Conservation (phyloP, 352 stramenopile species). For the Pythium utonaiense region DNA sequence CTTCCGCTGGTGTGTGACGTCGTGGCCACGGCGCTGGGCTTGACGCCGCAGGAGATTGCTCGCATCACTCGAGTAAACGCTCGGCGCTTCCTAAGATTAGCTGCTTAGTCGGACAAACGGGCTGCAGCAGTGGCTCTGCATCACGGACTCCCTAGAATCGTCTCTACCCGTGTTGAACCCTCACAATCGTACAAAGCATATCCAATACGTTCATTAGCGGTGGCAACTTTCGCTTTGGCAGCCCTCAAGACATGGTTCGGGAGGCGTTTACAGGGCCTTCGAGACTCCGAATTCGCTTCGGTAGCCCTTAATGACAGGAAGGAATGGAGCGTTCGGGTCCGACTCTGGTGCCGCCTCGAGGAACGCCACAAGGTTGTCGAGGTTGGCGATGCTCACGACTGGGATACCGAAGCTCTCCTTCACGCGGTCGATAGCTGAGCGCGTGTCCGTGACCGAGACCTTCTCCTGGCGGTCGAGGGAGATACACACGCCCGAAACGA, state of each 20-base stretch:
- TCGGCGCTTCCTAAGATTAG: slow-evolving; percentile 59
- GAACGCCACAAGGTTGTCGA: slow-evolving; percentile 92
- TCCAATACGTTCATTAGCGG: too few species aligned
- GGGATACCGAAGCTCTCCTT: slow-evolving; percentile 87
- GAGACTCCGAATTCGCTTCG: slow-evolving; percentile 69
- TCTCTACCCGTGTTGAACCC: too few species aligned
- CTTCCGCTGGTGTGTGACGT: slow-evolving; percentile 54
- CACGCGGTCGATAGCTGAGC: slow-evolving; percentile 94
- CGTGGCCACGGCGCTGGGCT: slow-evolving; percentile 45
- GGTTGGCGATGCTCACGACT: slow-evolving; percentile 93
- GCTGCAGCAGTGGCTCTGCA: too few species aligned
- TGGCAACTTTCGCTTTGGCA: too few species aligned
- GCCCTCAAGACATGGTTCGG: neutral
- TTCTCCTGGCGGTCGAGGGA: slow-evolving; percentile 98
- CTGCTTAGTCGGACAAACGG: neutral
- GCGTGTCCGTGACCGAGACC: slow-evolving; percentile 87
- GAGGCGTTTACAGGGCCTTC: slow-evolving; percentile 7
- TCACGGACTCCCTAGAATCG: too few species aligned
- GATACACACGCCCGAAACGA: slow-evolving; percentile 95
- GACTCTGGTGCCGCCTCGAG: slow-evolving; percentile 53
- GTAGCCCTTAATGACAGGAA: slow-evolving; percentile 73
- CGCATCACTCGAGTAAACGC: slow-evolving; percentile 61
- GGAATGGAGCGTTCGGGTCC: slow-evolving; percentile 57
- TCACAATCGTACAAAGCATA: too few species aligned
- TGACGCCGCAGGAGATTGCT: slow-evolving; percentile 53